These are phyloP conservation scores for Styphnolobium japonicum DNA, from an alignment of 306 rosid genomes.

Conservation along the genomic window DNA sequence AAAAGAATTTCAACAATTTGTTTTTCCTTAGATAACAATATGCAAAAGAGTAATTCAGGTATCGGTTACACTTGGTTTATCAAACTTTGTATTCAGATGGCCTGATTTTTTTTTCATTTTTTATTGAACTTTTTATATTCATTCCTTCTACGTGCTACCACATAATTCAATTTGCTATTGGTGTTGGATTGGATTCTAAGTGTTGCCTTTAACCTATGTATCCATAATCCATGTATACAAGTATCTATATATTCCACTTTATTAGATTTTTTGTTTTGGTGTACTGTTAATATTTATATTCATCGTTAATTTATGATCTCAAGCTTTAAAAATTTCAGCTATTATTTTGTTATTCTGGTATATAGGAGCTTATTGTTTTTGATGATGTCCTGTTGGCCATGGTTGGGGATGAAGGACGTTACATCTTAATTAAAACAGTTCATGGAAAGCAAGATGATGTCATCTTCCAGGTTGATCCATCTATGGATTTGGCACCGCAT, in stretches of 20 bases:
- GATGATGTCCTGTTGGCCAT: constrained; percentile 84
- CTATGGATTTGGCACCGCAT: constrained; percentile 98
- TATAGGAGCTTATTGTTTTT: constrained; percentile 90
- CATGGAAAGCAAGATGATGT: constrained; percentile 60
- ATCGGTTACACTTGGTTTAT: neutral
- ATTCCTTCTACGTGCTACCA: neutral
- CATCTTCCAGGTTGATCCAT: constrained; percentile 66
- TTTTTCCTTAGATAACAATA: neutral
- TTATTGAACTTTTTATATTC: neutral
- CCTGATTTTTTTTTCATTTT: neutral
- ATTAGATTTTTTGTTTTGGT: neutral
- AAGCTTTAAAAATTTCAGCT: neutral
- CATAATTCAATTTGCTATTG: neutral
- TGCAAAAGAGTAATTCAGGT: neutral
- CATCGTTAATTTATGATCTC: neutral
- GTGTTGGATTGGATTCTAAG: neutral
- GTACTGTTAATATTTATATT: neutral
- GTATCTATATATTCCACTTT: neutral
- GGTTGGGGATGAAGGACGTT: constrained; percentile 90
- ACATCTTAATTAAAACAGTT: constrained; percentile 65
- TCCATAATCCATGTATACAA: neutral
- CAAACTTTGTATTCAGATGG: neutral
- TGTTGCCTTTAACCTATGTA: neutral
- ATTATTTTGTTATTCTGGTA: constrained; percentile 17
- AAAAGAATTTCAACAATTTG: neutral